Percentiles rank a stretch among this genome's conserved stretches.
These are phyloP conservation scores for Agroathelia rolfsii DNA, from an alignment of 1,284 basidiomycete species.

Conservation along the genomic window DNA sequence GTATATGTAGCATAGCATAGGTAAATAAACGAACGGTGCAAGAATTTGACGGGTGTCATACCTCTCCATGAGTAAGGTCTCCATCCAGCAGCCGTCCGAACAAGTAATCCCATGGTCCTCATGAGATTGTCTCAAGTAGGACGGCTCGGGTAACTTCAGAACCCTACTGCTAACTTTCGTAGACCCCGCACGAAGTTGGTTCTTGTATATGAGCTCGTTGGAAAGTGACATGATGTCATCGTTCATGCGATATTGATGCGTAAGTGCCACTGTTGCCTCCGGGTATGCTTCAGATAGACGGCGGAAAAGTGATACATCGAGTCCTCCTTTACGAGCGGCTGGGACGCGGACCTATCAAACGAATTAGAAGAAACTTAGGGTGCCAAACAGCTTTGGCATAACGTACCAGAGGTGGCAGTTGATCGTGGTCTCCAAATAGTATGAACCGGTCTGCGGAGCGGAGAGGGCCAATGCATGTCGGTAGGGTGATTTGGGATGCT, in stretches of 20 bases:
- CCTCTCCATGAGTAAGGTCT: constrained; percentile 55
- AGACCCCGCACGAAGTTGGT: constrained; percentile 73
- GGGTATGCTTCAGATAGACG: constrained; percentile 82
- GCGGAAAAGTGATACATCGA: constrained; percentile 88
- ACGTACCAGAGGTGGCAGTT: constrained; percentile 84
- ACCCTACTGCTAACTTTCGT: constrained; percentile 53
- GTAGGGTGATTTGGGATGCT: constrained; percentile 94
- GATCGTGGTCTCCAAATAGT: constrained; percentile 94
- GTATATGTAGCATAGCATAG: constrained; percentile 4
- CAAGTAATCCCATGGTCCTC: constrained; percentile 19
- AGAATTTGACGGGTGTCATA: constrained; percentile 22
- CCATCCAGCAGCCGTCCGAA: constrained; percentile 62
- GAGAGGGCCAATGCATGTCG: constrained; percentile 89
- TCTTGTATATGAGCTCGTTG: constrained; percentile 82
- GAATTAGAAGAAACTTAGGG: too few species aligned
- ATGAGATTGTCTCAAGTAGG: constrained; percentile 34
- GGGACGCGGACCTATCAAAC: constrained; percentile 65
- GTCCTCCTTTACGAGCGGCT: constrained; percentile 73
- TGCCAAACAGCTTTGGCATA: too few species aligned
- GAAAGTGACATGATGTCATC: constrained; percentile 91
- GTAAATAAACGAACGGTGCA: constrained; percentile 1
- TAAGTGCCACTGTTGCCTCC: constrained; percentile 72
- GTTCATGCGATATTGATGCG: constrained; percentile 95
- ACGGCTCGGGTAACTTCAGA: constrained; percentile 43
- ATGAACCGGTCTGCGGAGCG: constrained; percentile 87